phyloP scores from a whole-genome alignment of 2,329 filamentous ascomycete genomes.

The Delphinella strobiligena region DNA sequence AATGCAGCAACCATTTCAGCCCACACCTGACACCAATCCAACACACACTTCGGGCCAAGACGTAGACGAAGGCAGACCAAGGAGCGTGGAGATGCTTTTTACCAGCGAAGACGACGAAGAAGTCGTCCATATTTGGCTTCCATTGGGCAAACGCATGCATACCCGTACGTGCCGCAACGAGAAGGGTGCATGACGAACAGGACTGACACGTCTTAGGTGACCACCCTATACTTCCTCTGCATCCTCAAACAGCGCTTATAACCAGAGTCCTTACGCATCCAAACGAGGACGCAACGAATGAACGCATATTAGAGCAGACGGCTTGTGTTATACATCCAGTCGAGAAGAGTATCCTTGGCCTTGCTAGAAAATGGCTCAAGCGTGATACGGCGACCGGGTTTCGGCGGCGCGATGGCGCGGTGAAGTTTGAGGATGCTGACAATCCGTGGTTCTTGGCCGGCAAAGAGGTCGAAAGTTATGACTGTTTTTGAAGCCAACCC shows the following conservation, averaged over 20 bases:
- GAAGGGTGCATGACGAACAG: background rate
- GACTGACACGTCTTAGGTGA: slow-evolving; percentile 13
- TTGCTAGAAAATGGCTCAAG: background rate
- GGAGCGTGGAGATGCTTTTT: slow-evolving; percentile 19
- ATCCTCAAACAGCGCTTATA: slow-evolving; percentile 15
- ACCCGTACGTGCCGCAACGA: slow-evolving; percentile 13
- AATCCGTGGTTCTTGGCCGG: slow-evolving; percentile 22
- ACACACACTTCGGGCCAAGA: too few relatives aligned
- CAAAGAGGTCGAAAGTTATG: slow-evolving; percentile 22
- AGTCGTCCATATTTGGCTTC: slow-evolving; percentile 19
- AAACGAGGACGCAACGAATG: background rate
- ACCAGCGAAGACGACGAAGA: slow-evolving; percentile 12
- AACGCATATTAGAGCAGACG: background rate
- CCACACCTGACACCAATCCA: too few relatives aligned
- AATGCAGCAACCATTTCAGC: too few relatives aligned
- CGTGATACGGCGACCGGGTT: slow-evolving; percentile 10
- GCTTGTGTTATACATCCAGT: background rate
- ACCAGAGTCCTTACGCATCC: background rate
- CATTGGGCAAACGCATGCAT: slow-evolving; percentile 16
- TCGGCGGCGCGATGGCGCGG: slow-evolving; percentile 20
- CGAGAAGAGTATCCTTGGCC: background rate
- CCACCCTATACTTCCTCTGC: slow-evolving; percentile 15
- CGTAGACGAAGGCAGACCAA: slow-evolving; percentile 16
- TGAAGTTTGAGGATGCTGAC: slow-evolving; percentile 18
- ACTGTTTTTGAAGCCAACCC: slow-evolving; percentile 18